Conservation (phyloP, 2,329 filamentous ascomycete genomes). For the Calonectria montana region DNA sequence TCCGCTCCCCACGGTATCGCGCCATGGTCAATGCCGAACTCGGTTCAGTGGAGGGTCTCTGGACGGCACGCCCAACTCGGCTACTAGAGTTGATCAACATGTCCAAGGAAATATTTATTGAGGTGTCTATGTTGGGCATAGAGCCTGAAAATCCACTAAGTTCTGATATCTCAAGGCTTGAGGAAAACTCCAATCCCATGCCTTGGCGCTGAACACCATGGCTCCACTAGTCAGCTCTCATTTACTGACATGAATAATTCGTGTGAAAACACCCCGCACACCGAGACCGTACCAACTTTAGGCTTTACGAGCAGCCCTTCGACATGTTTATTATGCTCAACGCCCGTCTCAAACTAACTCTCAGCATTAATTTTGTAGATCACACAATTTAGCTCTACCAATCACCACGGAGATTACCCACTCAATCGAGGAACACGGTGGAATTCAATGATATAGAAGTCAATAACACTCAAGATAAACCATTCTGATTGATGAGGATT, state of each 20-base stretch:
- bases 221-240: not conserved
- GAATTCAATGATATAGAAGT: not conserved
- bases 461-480: not conserved
- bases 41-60: conserved; percentile 35
- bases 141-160: conserved; percentile 2
- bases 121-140: conserved; percentile 39
- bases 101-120: conserved; percentile 35
- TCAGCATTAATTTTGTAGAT: not conserved
- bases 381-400: not conserved
- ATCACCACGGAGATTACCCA: not conserved
- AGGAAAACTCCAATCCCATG: too few species aligned
- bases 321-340: not conserved
- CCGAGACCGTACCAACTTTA: not conserved
- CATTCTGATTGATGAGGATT: not conserved
- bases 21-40: conserved; percentile 43
- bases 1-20: conserved; percentile 32
- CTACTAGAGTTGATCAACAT: conserved; percentile 33
- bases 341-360: not conserved
- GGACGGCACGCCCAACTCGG: conserved; percentile 36
- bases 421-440: not conserved
- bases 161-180: too few species aligned
- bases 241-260: not conserved
- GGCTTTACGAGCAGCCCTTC: not conserved
- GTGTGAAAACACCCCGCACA: not conserved
- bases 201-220: not conserved